Conservation (phyloP, 306 rosid species). For the Lablab purpureus region DNA sequence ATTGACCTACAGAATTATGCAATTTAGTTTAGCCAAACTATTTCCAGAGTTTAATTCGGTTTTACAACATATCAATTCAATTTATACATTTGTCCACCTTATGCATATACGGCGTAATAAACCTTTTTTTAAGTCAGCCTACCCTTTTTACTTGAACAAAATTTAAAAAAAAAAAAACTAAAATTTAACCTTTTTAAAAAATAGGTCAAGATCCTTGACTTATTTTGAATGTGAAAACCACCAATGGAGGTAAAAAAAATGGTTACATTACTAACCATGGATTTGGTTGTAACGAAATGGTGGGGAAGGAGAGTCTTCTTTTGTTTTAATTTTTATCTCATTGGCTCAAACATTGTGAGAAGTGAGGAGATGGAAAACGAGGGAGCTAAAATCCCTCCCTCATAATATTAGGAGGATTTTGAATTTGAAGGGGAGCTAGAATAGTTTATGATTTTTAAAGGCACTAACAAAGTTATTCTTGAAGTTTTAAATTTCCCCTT, state of each 20-base stretch:
- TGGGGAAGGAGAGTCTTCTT: not conserved
- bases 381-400: not conserved
- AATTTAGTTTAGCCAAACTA: no score
- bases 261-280: not conserved
- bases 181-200: no score
- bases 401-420: not conserved
- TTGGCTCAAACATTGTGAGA: not conserved
- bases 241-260: not conserved
- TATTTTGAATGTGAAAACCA: not conserved
- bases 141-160: no score
- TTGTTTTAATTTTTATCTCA: not conserved
- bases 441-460: not conserved
- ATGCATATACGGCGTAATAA: no score
- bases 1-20: no score
- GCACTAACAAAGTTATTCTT: constrained; percentile 1
- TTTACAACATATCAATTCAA: no score
- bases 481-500: not conserved
- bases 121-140: no score
- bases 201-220: no score
- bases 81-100: no score
- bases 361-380: not conserved
- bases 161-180: no score
- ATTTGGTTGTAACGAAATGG: not conserved
- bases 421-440: not conserved
- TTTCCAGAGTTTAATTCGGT: no score